A percentile compares a stretch with the other conserved stretches of the same genome.
These are phyloP conservation scores for Aspergillus chevalieri DNA, from an alignment of 2,329 filamentous ascomycete species.

Conservation along the genomic window DNA sequence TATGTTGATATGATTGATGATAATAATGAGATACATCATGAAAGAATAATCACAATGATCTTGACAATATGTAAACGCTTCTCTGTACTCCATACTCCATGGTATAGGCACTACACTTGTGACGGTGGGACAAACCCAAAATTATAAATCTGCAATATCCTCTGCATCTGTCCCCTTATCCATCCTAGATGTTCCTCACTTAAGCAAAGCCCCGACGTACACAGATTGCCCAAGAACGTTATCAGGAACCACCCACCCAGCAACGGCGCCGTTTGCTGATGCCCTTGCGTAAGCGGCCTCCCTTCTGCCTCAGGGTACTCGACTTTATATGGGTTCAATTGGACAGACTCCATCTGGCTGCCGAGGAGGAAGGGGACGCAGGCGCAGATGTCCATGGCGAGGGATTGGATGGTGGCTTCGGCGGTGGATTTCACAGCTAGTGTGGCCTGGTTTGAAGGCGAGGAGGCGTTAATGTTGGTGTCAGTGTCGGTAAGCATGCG, in stretches of 20 bases:
- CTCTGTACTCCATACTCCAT: too few species aligned
- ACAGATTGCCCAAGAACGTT: conserved; percentile 14
- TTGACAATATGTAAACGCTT: too few species aligned
- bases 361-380: conserved; percentile 23
- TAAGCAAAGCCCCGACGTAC: conserved; percentile 12
- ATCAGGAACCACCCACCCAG: conserved; percentile 22
- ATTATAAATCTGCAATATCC: conserved; percentile 21
- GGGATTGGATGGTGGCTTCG: conserved; percentile 5
- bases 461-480: conserved; percentile 3
- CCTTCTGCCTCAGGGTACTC: conserved; percentile 19
- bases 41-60: too few species aligned
- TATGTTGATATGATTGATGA: too few species aligned
- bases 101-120: too few species aligned
- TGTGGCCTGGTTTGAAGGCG: not conserved
- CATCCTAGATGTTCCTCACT: conserved; percentile 14
- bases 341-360: conserved; percentile 16
- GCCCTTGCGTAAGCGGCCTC: conserved; percentile 10
- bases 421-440: not conserved
- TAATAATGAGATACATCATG: too few species aligned
- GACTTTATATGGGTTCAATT: conserved; percentile 15
- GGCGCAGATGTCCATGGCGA: conserved; percentile 23
- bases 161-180: conserved; percentile 17
- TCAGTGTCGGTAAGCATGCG: conserved; percentile 6
- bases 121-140: conserved; percentile 1
- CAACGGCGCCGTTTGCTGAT: conserved; percentile 19